Evolutionary conservation across 2,329 filamentous ascomycete species (phyloP).

Genomic region (Xylariaceae sp.): DNA sequence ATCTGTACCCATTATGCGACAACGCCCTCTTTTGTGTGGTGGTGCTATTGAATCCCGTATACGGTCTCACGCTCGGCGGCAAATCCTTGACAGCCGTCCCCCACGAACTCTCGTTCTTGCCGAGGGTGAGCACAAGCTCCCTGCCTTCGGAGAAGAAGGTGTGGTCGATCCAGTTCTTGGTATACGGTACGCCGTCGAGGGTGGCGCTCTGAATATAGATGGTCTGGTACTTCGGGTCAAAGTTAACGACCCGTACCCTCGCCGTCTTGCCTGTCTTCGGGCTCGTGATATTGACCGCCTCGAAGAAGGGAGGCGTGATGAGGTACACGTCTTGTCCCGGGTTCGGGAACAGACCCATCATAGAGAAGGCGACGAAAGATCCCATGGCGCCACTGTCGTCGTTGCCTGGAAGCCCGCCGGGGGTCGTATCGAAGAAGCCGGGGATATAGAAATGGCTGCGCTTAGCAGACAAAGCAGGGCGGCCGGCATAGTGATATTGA

Average conservation of each 20-base stretch:
- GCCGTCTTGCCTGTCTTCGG: constrained; percentile 55
- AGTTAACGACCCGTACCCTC: constrained; percentile 54
- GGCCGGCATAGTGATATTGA: constrained; percentile 64
- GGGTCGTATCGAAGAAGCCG: constrained; percentile 52
- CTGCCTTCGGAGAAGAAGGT: constrained; percentile 62
- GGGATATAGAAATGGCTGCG: constrained; percentile 63
- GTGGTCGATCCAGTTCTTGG: constrained; percentile 62
- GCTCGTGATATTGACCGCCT: constrained; percentile 52
- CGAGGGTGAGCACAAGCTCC: constrained; percentile 57
- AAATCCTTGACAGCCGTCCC: constrained; percentile 54
- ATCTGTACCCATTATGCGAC: too few species aligned
- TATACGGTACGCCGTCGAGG: constrained; percentile 54
- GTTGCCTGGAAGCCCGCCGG: constrained; percentile 61
- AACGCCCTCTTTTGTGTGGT: too few species aligned
- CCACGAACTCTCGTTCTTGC: constrained; percentile 57
- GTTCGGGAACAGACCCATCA: constrained; percentile 67
- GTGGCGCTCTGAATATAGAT: constrained; percentile 63
- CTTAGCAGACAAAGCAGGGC: constrained; percentile 49
- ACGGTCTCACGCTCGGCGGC: constrained; percentile 51
- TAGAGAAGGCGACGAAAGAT: constrained; percentile 57
- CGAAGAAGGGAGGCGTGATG: constrained; percentile 65
- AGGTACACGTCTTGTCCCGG: constrained; percentile 65
- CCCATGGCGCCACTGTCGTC: constrained; percentile 69
- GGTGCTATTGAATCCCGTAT: constrained; percentile 28
- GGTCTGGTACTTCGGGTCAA: constrained; percentile 51